Base-by-base conservation (phyloP, 1,284 basidiomycete genomes). In the Phylloporus sp. region DNA sequence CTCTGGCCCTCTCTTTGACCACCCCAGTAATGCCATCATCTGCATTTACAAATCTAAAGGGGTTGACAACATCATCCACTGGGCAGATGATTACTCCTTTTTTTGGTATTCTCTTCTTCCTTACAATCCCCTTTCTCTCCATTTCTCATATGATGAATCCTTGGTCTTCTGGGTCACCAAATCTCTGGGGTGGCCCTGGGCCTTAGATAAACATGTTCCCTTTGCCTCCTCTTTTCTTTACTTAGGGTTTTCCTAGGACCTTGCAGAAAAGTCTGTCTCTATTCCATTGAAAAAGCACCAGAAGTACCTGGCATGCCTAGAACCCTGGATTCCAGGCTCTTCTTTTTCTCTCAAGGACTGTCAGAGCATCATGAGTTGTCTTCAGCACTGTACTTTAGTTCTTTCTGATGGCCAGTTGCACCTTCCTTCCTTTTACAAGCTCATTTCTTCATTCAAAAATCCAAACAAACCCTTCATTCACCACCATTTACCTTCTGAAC, bases 321-420 rank as follows among this genome's bases (percentile, higher is more conserved):
- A n/a, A 1, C 5, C 31, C 5, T 64, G 54, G 67, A 0, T 17
- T 15, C 22, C n/a, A 0, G 55, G 61, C 1, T 0, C 37, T 1
- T 26, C 2, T 0, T 4, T 67, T 15, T 29, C 68, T 1, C 15
- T 47, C 0, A 52, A 53, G 3, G 68, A 67, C 0, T 42, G 39
- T 15, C 58, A 70, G 6, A 4, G 15, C 6, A 11, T 66, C 1
- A 1, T 69, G 0, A 60, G 64, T 0, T 64, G 60, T 10, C 46
- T 69, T 1, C 69, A 74, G 24, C 75, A 78, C 44, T 71, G 72
- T 42, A 65, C 64, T 0, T 47, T 77, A 0, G 71, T 68, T 6
- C 24, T 75, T 0, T 66, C 70, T 0, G 61, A 69, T 12, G 69
- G 74, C 0, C 61, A 61, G 3, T 70, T 70, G 0, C 67, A 60